A percentile compares a stretch with the other conserved stretches of the same genome.
phyloP scores from a whole-genome alignment of 1,284 basidiomycete genomes.

The Cryptococcus sp. region DNA sequence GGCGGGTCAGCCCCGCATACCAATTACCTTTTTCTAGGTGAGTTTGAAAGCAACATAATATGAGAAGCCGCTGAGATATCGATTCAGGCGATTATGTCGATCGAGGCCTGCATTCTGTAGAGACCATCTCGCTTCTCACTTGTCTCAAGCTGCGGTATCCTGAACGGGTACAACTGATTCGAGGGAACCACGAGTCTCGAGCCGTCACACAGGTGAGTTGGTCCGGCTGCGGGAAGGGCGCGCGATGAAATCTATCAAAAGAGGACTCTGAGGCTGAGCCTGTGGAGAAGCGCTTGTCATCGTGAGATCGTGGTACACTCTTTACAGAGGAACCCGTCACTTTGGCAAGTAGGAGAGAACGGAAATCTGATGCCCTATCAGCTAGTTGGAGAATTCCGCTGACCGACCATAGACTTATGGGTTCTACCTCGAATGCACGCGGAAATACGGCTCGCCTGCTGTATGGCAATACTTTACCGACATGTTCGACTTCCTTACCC shows the following conservation, averaged over 20 bases:
- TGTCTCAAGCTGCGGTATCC: slow-evolving; percentile 97
- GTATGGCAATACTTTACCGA: slow-evolving; percentile 99
- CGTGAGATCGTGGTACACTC: slow-evolving; percentile 33
- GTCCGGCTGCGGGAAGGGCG: slow-evolving; percentile 6
- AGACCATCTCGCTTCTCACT: slow-evolving; percentile 95
- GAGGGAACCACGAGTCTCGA: slow-evolving; percentile 97
- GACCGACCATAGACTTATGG: slow-evolving; percentile 79
- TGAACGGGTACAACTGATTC: slow-evolving; percentile 92
- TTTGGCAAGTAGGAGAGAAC: slow-evolving; percentile 39
- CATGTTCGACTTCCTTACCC: slow-evolving; percentile 99
- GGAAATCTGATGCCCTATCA: slow-evolving; percentile 48
- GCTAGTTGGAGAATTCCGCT: not conserved
- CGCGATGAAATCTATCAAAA: slow-evolving; percentile 46
- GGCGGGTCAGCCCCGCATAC: slow-evolving; percentile 95
- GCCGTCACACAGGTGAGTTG: slow-evolving; percentile 89
- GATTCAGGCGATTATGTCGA: slow-evolving; percentile 94
- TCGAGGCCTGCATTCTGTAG: slow-evolving; percentile 94
- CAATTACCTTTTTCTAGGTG: slow-evolving; percentile 95
- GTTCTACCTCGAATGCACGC: slow-evolving; percentile 97
- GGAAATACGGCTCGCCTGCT: slow-evolving; percentile 94
- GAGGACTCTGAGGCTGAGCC: slow-evolving; percentile 47
- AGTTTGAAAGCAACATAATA: slow-evolving; percentile 31
- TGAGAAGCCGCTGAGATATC: not conserved
- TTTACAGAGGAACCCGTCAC: slow-evolving; percentile 29
- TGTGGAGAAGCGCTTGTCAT: slow-evolving; percentile 27